Evolutionary conservation across 225 moss, liverwort and hornwort genomes (phyloP).

Genomic region (Pseudoscleropodium purum): DNA sequence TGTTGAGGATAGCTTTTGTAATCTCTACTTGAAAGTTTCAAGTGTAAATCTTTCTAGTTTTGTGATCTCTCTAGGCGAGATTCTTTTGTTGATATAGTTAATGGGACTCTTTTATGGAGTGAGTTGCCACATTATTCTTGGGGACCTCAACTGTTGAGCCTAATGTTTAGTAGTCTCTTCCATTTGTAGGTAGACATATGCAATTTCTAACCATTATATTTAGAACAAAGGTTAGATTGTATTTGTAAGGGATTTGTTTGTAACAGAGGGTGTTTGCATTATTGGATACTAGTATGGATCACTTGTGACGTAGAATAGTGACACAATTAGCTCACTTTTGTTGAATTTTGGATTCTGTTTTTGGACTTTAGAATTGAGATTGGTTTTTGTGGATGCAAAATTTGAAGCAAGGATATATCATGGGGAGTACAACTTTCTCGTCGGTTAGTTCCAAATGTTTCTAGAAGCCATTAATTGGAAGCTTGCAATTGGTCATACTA

Average conservation of each 20-base stretch:
- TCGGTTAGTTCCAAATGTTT: too few species aligned
- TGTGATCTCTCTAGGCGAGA: background rate
- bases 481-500: too few species aligned
- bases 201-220: background rate
- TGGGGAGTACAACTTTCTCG: too few species aligned
- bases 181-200: rapidly evolving
- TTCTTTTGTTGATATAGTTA: background rate
- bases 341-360: too few species aligned
- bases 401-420: too few species aligned
- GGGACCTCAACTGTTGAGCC: background rate
- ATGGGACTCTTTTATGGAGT: background rate
- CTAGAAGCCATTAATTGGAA: too few species aligned
- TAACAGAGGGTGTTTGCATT: background rate
- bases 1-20: background rate
- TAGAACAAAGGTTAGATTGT: background rate
- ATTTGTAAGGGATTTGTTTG: background rate
- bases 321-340: too few species aligned
- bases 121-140: background rate
- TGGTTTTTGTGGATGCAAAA: too few species aligned
- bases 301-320: background rate
- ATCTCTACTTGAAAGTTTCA: background rate
- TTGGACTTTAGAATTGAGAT: too few species aligned
- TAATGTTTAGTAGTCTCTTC: background rate
- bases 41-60: background rate
- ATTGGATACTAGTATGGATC: background rate